These are phyloP conservation scores for Amphirosellinia nigrospora DNA, from an alignment of 495 filamentous ascomycete species.

Conservation along the genomic window DNA sequence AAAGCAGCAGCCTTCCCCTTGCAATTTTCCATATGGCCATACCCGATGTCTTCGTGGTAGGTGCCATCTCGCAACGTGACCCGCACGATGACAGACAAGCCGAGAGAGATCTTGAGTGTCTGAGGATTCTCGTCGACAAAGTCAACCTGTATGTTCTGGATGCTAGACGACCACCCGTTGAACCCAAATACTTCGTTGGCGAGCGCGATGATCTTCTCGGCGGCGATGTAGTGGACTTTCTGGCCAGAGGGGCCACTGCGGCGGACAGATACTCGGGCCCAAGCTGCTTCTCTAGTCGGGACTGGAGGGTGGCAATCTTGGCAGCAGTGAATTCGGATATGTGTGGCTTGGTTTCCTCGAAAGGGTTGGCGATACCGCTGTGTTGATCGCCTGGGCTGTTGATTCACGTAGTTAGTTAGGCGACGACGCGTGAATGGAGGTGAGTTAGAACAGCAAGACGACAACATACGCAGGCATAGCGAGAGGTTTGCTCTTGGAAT, in stretches of 20 bases:
- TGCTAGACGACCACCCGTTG: slow-evolving; percentile 94
- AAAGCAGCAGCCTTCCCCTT: slow-evolving; percentile 93
- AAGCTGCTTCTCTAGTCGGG: slow-evolving; percentile 87
- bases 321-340: slow-evolving; percentile 83
- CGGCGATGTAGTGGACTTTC: slow-evolving; percentile 88
- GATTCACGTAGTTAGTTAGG: slow-evolving; percentile 30
- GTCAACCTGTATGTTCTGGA: slow-evolving; percentile 88
- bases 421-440: slow-evolving; percentile 23
- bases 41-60: slow-evolving; percentile 95
- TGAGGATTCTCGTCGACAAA: slow-evolving; percentile 70
- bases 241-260: slow-evolving; percentile 79
- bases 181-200: slow-evolving; percentile 99
- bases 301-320: slow-evolving; percentile 88
- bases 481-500: slow-evolving; percentile 8
- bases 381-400: slow-evolving; percentile 84
- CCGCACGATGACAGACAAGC: slow-evolving; percentile 84
- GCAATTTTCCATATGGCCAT: slow-evolving; percentile 93
- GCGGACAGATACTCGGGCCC: slow-evolving; percentile 95
- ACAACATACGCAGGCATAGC: slow-evolving; percentile 53
- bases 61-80: slow-evolving; percentile 91
- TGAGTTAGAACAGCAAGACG: slow-evolving; percentile 22
- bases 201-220: slow-evolving; percentile 92
- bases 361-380: slow-evolving; percentile 68
- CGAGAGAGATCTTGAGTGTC: slow-evolving; percentile 75
- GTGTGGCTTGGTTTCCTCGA: slow-evolving; percentile 69